Evolutionary conservation across 352 stramenopile genomes (phyloP).

Genomic region (Globisporangium ultimum): DNA sequence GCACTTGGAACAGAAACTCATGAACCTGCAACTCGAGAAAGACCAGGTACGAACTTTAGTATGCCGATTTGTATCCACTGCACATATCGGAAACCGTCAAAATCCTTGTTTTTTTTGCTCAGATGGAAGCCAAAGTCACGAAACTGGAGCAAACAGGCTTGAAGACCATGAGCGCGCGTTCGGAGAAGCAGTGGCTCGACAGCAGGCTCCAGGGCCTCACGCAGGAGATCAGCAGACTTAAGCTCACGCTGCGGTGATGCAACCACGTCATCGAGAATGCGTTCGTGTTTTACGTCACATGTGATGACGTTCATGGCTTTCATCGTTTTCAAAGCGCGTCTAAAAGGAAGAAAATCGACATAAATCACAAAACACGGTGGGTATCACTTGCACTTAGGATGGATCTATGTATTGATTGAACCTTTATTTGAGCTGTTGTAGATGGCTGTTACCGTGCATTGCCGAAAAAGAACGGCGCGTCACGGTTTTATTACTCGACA

Average conservation of each 20-base stretch:
- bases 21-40: slow-evolving; percentile 45
- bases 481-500: background rate
- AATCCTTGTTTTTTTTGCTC: background rate
- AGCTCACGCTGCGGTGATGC: slow-evolving; percentile 24
- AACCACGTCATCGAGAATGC: background rate
- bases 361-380: background rate
- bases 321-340: background rate
- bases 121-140: slow-evolving; percentile 33
- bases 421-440: background rate
- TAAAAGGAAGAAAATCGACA: background rate
- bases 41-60: slow-evolving; percentile 29
- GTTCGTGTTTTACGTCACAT: background rate
- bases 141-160: slow-evolving; percentile 42
- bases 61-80: no score
- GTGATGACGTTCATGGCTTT: background rate
- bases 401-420: no score
- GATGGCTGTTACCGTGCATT: no score
- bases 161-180: slow-evolving; percentile 41
- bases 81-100: background rate
- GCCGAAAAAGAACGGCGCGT: slow-evolving; percentile 1
- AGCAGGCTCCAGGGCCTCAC: slow-evolving; percentile 22
- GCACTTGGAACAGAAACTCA: slow-evolving; percentile 39
- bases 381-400: no score
- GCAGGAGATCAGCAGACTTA: slow-evolving; percentile 30
- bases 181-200: slow-evolving; percentile 31